phyloP scores from a whole-genome alignment of 352 stramenopile species.

The Phytophthora hybrid region DNA sequence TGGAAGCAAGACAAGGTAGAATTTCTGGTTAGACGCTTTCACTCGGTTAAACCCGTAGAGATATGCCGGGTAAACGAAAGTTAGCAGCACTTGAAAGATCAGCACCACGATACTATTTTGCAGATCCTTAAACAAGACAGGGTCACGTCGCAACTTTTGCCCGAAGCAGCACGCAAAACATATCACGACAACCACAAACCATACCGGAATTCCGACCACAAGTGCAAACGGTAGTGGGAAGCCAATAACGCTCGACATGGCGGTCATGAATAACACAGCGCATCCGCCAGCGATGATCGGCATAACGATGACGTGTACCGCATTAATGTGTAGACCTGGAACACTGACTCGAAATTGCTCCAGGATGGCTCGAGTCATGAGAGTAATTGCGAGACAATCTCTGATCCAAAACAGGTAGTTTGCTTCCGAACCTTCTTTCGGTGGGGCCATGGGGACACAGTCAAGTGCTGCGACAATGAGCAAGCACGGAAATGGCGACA shows the following conservation, averaged over 20 bases:
- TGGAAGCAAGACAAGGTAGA: slow-evolving; percentile 42
- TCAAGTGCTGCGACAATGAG: slow-evolving; percentile 38
- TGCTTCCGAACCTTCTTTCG: slow-evolving; percentile 24
- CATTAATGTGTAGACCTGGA: slow-evolving; percentile 12
- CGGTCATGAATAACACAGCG: slow-evolving; percentile 21
- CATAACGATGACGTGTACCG: slow-evolving; percentile 13
- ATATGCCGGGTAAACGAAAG: slow-evolving; percentile 52
- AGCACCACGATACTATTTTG: slow-evolving; percentile 33
- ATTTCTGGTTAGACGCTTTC: slow-evolving; percentile 17
- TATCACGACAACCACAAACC: slow-evolving; percentile 28
- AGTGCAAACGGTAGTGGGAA: slow-evolving; percentile 58
- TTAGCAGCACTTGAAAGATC: slow-evolving; percentile 39
- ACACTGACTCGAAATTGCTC: slow-evolving; percentile 37
- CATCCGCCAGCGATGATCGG: slow-evolving; percentile 5
- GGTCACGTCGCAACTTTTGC: slow-evolving; percentile 18
- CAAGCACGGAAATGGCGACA: slow-evolving; percentile 42
- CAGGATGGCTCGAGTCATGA: slow-evolving; percentile 44
- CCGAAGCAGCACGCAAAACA: slow-evolving; percentile 31
- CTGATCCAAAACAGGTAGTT: slow-evolving; percentile 48
- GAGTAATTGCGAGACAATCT: slow-evolving; percentile 29
- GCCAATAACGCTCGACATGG: slow-evolving; percentile 35
- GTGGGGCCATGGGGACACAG: slow-evolving; percentile 22
- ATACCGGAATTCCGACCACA: slow-evolving; percentile 30
- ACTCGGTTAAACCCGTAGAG: slow-evolving; percentile 41
- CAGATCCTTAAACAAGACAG: slow-evolving; percentile 16